Evolutionary conservation across 345 rosid species (phyloP).

Genomic region (Acer saccharum): DNA sequence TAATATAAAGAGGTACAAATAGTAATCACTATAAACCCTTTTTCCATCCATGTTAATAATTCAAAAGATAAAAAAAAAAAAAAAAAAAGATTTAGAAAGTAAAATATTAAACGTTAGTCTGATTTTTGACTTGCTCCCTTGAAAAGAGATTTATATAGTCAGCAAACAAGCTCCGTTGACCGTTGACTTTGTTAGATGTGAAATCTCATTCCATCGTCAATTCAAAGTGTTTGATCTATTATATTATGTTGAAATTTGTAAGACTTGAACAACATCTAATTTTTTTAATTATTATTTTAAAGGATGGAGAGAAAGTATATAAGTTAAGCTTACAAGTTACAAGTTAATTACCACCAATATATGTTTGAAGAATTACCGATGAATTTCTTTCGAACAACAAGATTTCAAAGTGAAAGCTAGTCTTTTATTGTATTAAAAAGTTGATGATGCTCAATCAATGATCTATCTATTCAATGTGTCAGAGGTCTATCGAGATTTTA

Average conservation of each 20-base stretch:
- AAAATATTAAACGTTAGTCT: neutral
- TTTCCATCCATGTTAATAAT: neutral
- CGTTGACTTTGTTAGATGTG: neutral
- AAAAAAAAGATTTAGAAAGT: neutral
- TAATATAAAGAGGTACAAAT: neutral
- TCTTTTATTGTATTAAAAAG: neutral
- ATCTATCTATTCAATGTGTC: too few relatives aligned
- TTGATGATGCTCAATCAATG: neutral
- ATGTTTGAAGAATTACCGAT: too few relatives aligned
- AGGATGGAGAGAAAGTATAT: too few relatives aligned
- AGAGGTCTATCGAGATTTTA: too few relatives aligned
- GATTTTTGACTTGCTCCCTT: neutral
- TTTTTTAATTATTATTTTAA: too few relatives aligned
- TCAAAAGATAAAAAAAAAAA: neutral
- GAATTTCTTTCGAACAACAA: neutral
- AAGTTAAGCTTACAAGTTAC: too few relatives aligned
- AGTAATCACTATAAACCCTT: neutral
- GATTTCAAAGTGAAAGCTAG: neutral
- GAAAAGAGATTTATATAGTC: neutral
- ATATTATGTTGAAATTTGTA: too few relatives aligned
- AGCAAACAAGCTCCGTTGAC: neutral
- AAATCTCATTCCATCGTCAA: neutral
- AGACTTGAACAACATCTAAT: too few relatives aligned
- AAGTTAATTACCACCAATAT: too few relatives aligned
- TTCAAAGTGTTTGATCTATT: too few relatives aligned